Conservation (phyloP, 2,329 filamentous ascomycete genomes). For the Nothopassalora personata region DNA sequence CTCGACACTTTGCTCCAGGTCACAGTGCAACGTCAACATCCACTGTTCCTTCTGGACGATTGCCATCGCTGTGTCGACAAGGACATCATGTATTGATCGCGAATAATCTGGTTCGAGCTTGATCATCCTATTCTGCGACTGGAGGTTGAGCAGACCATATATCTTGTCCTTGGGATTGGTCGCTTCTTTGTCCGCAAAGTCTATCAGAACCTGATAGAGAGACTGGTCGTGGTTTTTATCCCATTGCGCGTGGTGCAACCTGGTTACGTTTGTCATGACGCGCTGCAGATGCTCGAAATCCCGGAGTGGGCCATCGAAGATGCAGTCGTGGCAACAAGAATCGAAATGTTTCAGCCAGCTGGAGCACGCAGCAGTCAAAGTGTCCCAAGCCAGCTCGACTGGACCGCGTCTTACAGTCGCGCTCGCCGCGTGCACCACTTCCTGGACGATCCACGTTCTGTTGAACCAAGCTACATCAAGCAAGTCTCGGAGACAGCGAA, state of each 20-base stretch:
- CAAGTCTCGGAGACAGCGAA: background rate
- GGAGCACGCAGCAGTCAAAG: background rate
- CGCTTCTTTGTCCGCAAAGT: background rate
- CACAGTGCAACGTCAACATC: background rate
- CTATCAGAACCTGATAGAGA: background rate
- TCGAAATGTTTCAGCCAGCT: background rate
- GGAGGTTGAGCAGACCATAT: slow-evolving; percentile 5
- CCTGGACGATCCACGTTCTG: background rate
- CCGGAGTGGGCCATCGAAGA: background rate
- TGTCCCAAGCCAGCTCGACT: background rate
- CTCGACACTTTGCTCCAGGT: background rate
- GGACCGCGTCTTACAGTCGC: background rate
- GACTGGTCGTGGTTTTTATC: background rate
- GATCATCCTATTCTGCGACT: background rate
- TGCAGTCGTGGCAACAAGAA: background rate
- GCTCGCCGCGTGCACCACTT: background rate
- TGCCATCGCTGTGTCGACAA: background rate
- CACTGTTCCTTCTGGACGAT: background rate
- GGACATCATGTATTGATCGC: background rate
- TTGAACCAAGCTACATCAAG: background rate
- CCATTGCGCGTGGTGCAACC: background rate
- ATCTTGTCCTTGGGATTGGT: slow-evolving; percentile 7
- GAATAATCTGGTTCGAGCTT: slow-evolving; percentile 2
- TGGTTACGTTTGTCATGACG: background rate
- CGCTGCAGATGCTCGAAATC: background rate